Base-by-base conservation (phyloP, 148 eudicot genomes). In the Fagopyrum tataricum region DNA sequence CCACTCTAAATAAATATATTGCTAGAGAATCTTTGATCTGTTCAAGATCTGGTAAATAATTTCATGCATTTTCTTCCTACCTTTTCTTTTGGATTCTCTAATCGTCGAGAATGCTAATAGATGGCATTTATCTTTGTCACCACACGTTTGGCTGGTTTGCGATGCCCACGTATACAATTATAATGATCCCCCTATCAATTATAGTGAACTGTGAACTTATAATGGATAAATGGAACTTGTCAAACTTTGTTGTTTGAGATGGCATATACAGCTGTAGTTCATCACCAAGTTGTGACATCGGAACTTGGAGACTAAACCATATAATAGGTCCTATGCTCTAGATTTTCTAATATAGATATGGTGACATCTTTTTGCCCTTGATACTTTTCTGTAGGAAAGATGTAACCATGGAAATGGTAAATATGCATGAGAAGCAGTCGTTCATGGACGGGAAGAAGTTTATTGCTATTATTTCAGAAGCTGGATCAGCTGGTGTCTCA, bases 401-500 rank as follows among this genome's bases (percentile, higher is more conserved):
- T 49, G 84, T 95, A 48, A 81, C 87, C 31, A 91, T 91, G 99
- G 99, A 95, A 86, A 95, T 95, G 99, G 99, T 95, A 52, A 95
- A 95, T 79, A 95, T 95, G 97, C 92, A 95, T 79, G 99, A 95
- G 84, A 95, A 95, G 80, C 89, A 87, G 75, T 85, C 86, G 44
- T 95, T 95, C 80, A 95, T 95, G 99, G 94, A 92, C 77, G 96
- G 89, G 58, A 83, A 88, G 76, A 94, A 94, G 85, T 79, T 95
- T 52, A 80, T 92, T 62, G 97, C 99, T 74, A 88, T 95, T 43
- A 95, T 95, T 64, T 94, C 98, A 72, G 99, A 95, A 77, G 99
- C 99, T 80, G 99, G 97, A 23, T 95, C 99, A 49, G 99, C 99
- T 76, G 99, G 99, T 76, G 99, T 94, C 72, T 94, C 98, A 62